Base-by-base conservation (phyloP, 768 basidiomycete species). In the Leccinum olivaceopallidum region DNA sequence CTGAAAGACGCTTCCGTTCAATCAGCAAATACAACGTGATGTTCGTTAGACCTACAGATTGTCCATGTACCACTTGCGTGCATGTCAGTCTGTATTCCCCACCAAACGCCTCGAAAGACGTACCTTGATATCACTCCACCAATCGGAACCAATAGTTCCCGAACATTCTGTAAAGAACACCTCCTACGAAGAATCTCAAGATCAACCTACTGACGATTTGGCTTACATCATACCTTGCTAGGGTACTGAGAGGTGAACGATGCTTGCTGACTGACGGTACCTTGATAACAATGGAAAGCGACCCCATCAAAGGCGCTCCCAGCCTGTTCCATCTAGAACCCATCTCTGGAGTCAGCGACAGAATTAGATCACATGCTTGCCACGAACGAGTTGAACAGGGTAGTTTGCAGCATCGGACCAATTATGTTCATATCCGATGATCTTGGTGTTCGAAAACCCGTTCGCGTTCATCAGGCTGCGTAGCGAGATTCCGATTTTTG, bases 121-220 rank as follows among this genome's bases (percentile, higher is more conserved):
- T 61, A 85, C 88, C 80, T 91, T 91, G 72, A 91, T 85, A 65
- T 91, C 88, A 53, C 75, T 77, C 90, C 90, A 92, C 89, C 89
- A 92, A 68, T 90, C 87, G 9, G 82, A 81, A 14, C 87, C 86
- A 57, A 82, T 71, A 0, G 80, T 84, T 6, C 90, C 89, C 1
- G 83, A 73, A 67, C 90, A 91, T 71, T 92, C 89, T 65, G 76
- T 81, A 60, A 81, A 75, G 72, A 78, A 80, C 18, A 83, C 76
- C 54, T 74, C 73, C 73, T 73, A 39, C 9, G 12, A 34, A 13
- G n/a, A 50, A 47, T 37, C n/a, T 63, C n/a, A 62, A 48, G 7
- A 56, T 28, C n/a, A 20, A 6, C 50, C n/a, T 39, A 42, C 18
- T 13, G 26, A 13, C 5, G 9, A 51, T 28, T 36, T 2, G 52